Percentiles rank a stretch among this genome's conserved stretches.
Evolutionary conservation across 2,329 filamentous ascomycete species (phyloP).

Genomic region (Allantophomopsis lycopodina): DNA sequence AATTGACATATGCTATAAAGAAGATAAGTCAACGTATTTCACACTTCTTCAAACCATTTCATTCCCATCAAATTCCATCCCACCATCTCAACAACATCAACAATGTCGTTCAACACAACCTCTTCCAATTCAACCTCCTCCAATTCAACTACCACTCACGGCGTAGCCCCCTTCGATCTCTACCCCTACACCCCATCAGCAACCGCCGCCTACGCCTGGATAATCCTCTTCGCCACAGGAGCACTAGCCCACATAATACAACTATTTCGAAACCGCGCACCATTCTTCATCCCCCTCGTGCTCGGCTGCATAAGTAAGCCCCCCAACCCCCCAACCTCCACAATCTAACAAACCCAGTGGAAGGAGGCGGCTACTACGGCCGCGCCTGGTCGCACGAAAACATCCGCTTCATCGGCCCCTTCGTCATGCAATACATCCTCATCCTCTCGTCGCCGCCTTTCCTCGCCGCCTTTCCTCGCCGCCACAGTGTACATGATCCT

Average conservation of each 20-base stretch:
- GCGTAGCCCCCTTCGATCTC: slow-evolving; percentile 2
- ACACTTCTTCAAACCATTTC: too few species aligned
- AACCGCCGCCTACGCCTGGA: slow-evolving; percentile 6
- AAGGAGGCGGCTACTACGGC: slow-evolving; percentile 6
- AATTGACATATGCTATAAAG: too few species aligned
- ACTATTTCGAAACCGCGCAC: slow-evolving; percentile 6
- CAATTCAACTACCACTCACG: slow-evolving; percentile 1
- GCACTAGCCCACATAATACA: slow-evolving; percentile 5
- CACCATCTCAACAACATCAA: too few species aligned
- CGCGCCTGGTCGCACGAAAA: slow-evolving; percentile 1
- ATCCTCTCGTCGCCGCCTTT: slow-evolving; percentile 27
- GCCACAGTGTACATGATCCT: slow-evolving; percentile 32
- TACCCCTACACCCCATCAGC: slow-evolving; percentile 6
- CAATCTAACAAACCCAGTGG: slow-evolving; percentile 1
- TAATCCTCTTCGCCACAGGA: slow-evolving; percentile 6
- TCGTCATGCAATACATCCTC: slow-evolving; percentile 24
- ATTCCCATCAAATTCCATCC: too few species aligned
- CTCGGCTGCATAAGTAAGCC: slow-evolving; percentile 6
- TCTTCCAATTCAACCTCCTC: too few species aligned
- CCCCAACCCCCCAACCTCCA: not conserved
- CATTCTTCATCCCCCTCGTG: slow-evolving; percentile 7
- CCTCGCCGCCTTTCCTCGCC: slow-evolving; percentile 27
- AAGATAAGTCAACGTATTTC: too few species aligned
- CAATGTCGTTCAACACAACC: not conserved
- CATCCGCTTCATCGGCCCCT: slow-evolving; percentile 11